These are phyloP conservation scores for Ogataea nakhonphanomensis DNA, from an alignment of 805 yeast genomes.

Conservation along the genomic window DNA sequence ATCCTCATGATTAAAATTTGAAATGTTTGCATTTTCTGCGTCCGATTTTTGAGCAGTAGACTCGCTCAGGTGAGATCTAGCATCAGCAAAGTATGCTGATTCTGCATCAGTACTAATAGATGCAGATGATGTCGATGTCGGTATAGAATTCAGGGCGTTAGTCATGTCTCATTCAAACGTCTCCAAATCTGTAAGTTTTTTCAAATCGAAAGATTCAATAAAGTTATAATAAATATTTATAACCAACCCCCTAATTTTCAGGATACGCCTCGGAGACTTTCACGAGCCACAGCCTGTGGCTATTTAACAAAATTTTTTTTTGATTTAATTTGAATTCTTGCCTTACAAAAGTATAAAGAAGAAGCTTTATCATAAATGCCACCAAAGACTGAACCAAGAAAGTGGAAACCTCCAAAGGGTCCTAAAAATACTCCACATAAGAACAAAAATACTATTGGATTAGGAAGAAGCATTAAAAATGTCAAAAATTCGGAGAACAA, in stretches of 20 bases:
- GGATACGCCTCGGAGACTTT: constrained; percentile 4
- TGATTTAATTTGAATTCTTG: neutral
- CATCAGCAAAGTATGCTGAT: constrained; percentile 24
- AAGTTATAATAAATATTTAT: constrained; percentile 1
- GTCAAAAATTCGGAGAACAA: constrained; percentile 67
- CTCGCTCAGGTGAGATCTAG: constrained; percentile 22
- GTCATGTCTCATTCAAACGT: too few relatives aligned
- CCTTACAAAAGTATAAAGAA: constrained; percentile 1
- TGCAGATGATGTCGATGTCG: constrained; percentile 10
- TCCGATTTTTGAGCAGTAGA: constrained; percentile 2
- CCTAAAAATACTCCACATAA: constrained; percentile 86
- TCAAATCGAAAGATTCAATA: neutral
- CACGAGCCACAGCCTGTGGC: constrained; percentile 3
- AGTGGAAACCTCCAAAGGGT: constrained; percentile 87
- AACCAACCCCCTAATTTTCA: neutral
- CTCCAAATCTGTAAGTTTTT: neutral
- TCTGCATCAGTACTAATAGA: constrained; percentile 19
- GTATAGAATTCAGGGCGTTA: neutral
- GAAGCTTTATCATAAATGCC: constrained; percentile 22
- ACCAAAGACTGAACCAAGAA: constrained; percentile 54
- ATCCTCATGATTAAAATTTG: neutral
- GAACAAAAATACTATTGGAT: constrained; percentile 78
- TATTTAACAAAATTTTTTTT: constrained; percentile 6
- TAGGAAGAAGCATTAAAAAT: constrained; percentile 80
- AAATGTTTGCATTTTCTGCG: neutral